These are phyloP conservation scores for Priceomyces fermenticarens DNA, from an alignment of 805 yeast genomes.

Conservation along the genomic window DNA sequence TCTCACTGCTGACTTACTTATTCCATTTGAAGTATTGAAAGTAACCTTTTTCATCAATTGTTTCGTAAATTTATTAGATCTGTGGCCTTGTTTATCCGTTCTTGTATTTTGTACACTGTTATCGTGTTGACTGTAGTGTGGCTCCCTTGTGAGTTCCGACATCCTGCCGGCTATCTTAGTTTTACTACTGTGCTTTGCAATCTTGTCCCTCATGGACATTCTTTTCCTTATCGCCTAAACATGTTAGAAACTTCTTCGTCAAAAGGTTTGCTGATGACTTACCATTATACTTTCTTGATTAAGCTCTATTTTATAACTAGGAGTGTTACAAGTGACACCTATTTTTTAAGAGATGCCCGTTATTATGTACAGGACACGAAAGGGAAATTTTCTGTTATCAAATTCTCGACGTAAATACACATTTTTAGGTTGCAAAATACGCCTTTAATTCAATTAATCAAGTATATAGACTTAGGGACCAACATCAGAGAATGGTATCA, in stretches of 20 bases:
- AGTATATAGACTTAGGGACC: too few relatives aligned
- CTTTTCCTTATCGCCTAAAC: slow-evolving; percentile 31
- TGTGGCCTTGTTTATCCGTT: slow-evolving; percentile 47
- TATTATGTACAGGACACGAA: too few relatives aligned
- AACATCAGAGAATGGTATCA: too few relatives aligned
- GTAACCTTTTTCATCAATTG: slow-evolving; percentile 24
- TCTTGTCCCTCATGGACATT: slow-evolving; percentile 32
- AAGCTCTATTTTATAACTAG: too few relatives aligned
- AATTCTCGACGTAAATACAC: too few relatives aligned
- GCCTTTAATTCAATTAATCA: too few relatives aligned
- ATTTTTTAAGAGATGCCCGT: too few relatives aligned
- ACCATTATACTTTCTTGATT: background rate
- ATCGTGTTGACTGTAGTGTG: slow-evolving; percentile 46
- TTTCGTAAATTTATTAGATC: slow-evolving; percentile 35
- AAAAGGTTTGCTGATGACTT: background rate
- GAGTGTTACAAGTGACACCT: too few relatives aligned
- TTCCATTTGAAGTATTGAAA: slow-evolving; percentile 38
- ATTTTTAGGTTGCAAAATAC: too few relatives aligned
- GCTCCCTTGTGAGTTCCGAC: slow-evolving; percentile 21
- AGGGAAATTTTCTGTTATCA: too few relatives aligned
- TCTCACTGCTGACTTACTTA: slow-evolving; percentile 65
- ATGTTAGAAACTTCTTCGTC: background rate
- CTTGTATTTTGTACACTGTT: slow-evolving; percentile 52
- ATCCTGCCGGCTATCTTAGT: slow-evolving; percentile 23
- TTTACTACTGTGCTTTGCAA: slow-evolving; percentile 14